A percentile compares a stretch with the other conserved stretches of the same genome.
Conservation (phyloP, 1,284 basidiomycete species). For the Moniliophthora roreri region DNA sequence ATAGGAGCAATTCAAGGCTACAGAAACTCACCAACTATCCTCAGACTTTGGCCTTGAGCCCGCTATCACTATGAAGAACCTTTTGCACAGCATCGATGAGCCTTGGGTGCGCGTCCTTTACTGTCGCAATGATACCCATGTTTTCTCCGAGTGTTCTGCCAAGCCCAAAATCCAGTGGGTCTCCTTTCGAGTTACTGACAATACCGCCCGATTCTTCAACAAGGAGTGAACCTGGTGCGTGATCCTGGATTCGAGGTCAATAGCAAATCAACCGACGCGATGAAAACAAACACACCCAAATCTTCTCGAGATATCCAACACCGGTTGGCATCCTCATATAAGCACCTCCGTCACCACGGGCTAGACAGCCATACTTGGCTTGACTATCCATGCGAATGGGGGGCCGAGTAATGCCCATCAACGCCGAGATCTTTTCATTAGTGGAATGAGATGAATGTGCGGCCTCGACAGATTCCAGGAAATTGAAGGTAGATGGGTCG, state of each 20-base stretch:
- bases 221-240: conserved; percentile 85
- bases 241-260: conserved; percentile 57
- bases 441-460: conserved; percentile 89
- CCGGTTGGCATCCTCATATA: conserved; percentile 93
- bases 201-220: conserved; percentile 89
- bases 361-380: conserved; percentile 91
- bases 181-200: conserved; percentile 82
- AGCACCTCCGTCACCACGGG: conserved; percentile 84
- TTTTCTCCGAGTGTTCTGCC: conserved; percentile 88
- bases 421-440: conserved; percentile 72
- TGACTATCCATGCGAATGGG: conserved; percentile 96
- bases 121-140: conserved; percentile 83
- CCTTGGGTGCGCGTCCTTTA: conserved; percentile 62
- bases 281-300: conserved; percentile 62
- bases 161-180: conserved; percentile 81
- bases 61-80: conserved; percentile 50
- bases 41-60: conserved; percentile 14
- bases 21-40: not conserved
- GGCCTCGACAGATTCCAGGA: conserved; percentile 94
- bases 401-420: conserved; percentile 66
- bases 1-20: no score
- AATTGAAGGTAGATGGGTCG: conserved; percentile 51
- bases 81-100: conserved; percentile 78
- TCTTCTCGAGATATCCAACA: conserved; percentile 84
- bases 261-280: conserved; percentile 6